Base-by-base conservation (phyloP, 345 rosid genomes). In the Gossypium stocksii region DNA sequence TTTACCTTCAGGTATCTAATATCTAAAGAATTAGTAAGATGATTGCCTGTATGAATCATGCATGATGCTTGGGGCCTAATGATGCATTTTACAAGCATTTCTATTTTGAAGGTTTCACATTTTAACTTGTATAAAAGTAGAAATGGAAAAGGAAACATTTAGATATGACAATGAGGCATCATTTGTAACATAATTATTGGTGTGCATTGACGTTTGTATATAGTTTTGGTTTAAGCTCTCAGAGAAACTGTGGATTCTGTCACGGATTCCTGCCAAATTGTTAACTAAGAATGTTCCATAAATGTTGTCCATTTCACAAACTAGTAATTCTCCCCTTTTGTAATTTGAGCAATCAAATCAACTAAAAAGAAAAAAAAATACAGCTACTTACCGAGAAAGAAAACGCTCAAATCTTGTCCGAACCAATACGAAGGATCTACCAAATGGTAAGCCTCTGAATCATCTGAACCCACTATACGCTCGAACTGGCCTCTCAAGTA, bases 1-100 rank as follows among this genome's bases (percentile, higher is more conserved):
- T 92, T 94, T 78, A 81, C 85, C 74, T 92, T 92, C 60, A 87
- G 99, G 62, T 94, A 92, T 86, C 84, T 92, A 76, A 87, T 94
- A 70, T 79, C 89, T 20, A 92, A 86, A 83, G 97, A 91, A 76
- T 81, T 93, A 77, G 86, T 84, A 29, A 88, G 83, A 78, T 91
- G 84, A 87, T 51, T 46, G 52, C 46, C 41, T 25, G 43, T 6
- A 34, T 6, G 48, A 9, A 2, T 51, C 77, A 51, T 15, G 64
- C 56, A 54, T n/a, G 10, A 53, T 58, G 9, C 5, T 72, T 43
- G 71, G 43, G 43, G 74, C 19, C 16, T 10, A 2, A 43, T 60
- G 44, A 3, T 68, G 62, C 43, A 60, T 34, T 49, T 74, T 67
- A 74, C 51, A 56, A 43, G 48, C 4, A 53, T 34, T 34, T 34